Evolutionary conservation across 2,329 filamentous ascomycete species (phyloP), one percentile per base, ranked within the genome.

Genomic region (Trematosphaeria pertusa): DNA sequence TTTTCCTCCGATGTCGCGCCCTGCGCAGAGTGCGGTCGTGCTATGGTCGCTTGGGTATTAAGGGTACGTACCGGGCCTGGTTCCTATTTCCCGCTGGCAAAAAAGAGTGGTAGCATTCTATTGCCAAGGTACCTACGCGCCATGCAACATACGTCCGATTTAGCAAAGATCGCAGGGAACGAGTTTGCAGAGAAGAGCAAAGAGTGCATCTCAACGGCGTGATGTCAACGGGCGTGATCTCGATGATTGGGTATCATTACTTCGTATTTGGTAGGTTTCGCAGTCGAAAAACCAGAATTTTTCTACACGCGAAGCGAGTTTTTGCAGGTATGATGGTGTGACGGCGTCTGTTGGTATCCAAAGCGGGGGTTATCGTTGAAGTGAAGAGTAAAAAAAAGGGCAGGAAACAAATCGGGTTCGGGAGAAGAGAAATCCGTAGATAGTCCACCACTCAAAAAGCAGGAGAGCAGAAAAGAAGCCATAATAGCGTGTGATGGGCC

Each of bases 21-120:
- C 24, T 22, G n/a, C n/a, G n/a, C n/a, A n/a, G n/a, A n/a, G n/a
- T n/a, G n/a, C n/a, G n/a, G n/a, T n/a, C n/a, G 30, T 15, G 42
- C n/a, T 35, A 39, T 30, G 40, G 42, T 56, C 56, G 56, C 56
- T 59, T 59, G 56, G 53, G 31, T 59, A 57, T 59, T 45, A 54
- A 44, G 19, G 31, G 24, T 40, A 43, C 32, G 41, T 42, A 50
- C 42, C 37, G 22, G 24, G 7, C 7, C 24, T 31, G 18, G 10
- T 37, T 36, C 20, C 40, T 39, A 48, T 41, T 50, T 50, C 43
- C 31, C 45, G 42, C 21, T 38, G 42, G 44, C 24, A 46, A 38
- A 37, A 36, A 5, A 17, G 19, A 37, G 24, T 28, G 28, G 32
- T 19, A 24, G 4, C 31, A 14, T 22, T 31, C 9, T 36, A 46